phyloP scores from a whole-genome alignment of 306 rosid genomes.

The Cucurbita maxima region DNA sequence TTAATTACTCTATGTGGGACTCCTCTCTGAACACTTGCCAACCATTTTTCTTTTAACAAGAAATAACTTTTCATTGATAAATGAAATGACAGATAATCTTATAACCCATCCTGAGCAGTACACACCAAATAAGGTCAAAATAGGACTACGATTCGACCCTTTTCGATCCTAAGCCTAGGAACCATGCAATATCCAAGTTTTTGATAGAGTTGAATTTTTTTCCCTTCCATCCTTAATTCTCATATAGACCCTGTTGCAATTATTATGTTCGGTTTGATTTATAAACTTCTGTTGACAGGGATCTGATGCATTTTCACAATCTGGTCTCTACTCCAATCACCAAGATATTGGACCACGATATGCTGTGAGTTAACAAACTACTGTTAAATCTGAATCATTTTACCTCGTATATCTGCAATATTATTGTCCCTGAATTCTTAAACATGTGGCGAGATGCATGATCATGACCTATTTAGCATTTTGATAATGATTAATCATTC shows the following conservation, averaged over 20 bases:
- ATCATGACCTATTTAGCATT: neutral
- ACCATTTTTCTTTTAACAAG: no score
- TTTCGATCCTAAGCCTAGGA: neutral
- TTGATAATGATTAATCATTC: neutral
- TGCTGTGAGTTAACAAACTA: constrained; percentile 52
- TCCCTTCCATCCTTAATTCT: neutral
- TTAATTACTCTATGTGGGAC: no score
- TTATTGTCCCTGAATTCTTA: neutral
- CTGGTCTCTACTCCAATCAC: constrained; percentile 86
- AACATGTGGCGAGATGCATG: neutral
- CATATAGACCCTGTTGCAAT: neutral
- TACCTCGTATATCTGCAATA: neutral
- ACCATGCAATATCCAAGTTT: neutral
- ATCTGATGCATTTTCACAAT: constrained; percentile 86
- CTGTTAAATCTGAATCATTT: neutral
- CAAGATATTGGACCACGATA: constrained; percentile 95
- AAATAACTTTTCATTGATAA: neutral
- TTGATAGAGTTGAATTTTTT: neutral
- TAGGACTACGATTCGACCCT: neutral
- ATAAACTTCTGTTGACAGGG: constrained; percentile 35
- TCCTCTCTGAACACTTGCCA: no score
- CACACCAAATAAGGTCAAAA: neutral
- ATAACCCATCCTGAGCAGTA: neutral
- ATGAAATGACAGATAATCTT: neutral
- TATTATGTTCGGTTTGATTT: neutral